Conservation (phyloP, 2,329 filamentous ascomycete genomes). For the Aspergillus sergii region DNA sequence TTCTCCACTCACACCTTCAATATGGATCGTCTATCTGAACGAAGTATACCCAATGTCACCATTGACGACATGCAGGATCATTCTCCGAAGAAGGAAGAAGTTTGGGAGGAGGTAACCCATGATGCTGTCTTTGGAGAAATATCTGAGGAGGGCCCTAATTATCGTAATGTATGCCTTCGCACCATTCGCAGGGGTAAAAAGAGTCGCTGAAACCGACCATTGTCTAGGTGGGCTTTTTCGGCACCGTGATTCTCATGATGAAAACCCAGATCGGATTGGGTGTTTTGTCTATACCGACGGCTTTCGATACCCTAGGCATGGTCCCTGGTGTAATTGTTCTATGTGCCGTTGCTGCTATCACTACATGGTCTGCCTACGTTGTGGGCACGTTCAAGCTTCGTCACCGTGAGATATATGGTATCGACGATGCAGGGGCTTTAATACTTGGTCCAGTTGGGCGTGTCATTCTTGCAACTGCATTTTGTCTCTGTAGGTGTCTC, state of each 20-base stretch:
- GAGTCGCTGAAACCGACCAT: background rate
- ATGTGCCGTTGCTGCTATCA: background rate
- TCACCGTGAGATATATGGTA: background rate
- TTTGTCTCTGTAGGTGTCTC: conserved; percentile 10
- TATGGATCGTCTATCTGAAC: background rate
- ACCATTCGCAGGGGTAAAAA: too few relatives aligned
- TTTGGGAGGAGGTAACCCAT: background rate
- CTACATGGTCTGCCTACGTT: background rate
- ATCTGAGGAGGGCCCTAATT: conserved; percentile 32
- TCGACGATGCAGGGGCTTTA: background rate
- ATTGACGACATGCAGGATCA: background rate
- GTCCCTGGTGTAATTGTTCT: background rate
- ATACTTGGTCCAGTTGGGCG: background rate
- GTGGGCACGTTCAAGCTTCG: background rate
- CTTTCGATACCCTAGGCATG: background rate
- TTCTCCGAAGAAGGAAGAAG: background rate
- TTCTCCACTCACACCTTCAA: background rate
- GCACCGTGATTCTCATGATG: conserved; percentile 46
- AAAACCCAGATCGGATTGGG: background rate
- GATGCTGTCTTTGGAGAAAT: conserved; percentile 41
- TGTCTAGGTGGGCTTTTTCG: conserved; percentile 44
- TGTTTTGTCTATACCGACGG: background rate
- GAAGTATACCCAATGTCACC: background rate
- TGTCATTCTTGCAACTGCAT: background rate
- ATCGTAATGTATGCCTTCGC: conserved; percentile 24